These are phyloP conservation scores for Acacia pycnantha DNA, from an alignment of 331 rosid species.

Conservation along the genomic window DNA sequence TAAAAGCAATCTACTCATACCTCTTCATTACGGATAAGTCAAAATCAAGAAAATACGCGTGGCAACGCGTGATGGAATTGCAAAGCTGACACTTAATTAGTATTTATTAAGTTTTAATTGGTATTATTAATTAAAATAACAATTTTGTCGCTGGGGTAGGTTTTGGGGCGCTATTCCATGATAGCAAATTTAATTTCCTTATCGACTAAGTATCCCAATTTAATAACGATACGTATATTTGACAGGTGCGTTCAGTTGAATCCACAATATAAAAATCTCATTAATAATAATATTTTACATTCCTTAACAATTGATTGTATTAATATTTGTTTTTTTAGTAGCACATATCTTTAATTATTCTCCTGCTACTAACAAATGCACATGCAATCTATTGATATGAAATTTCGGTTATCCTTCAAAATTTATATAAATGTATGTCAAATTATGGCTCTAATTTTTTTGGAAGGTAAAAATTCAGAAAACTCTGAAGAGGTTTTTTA, in stretches of 20 bases:
- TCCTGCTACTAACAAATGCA: background rate
- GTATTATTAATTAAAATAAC: background rate
- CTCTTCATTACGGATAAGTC: background rate
- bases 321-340: too few relatives aligned
- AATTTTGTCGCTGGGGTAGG: conserved; percentile 9
- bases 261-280: background rate
- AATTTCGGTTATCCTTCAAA: background rate
- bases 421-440: background rate
- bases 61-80: background rate
- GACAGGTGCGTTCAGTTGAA: background rate
- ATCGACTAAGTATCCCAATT: conserved; percentile 8
- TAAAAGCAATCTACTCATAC: background rate
- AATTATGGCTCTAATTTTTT: background rate
- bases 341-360: too few relatives aligned
- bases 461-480: background rate
- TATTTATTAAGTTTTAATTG: background rate
- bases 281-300: background rate
- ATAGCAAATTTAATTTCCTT: conserved; percentile 10
- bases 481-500: background rate
- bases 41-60: background rate
- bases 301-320: too few relatives aligned
- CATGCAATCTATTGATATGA: background rate
- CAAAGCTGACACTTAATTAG: background rate
- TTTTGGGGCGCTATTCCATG: background rate
- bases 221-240: background rate